Percentiles rank a stretch among this genome's conserved stretches.
Conservation (phyloP, 192 early-diverging fungal genomes). For the Gorgonomyces haynaldii region DNA sequence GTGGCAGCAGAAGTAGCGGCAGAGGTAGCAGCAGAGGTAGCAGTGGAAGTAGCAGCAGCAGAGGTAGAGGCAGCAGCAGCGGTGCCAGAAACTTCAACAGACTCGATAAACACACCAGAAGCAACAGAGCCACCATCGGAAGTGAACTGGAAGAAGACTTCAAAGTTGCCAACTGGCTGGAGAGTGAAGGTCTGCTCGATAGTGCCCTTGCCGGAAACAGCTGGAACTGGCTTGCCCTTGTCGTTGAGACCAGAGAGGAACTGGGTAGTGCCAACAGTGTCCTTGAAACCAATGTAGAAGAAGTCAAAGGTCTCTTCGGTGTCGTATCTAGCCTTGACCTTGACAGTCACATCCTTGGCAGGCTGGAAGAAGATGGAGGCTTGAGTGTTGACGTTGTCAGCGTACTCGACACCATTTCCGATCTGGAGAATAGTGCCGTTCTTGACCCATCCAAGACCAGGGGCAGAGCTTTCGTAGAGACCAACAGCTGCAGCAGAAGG, state of each 20-base stretch:
- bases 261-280: background rate
- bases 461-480: too few relatives aligned
- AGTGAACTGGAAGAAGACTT: constrained; percentile 8
- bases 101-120: constrained; percentile 2
- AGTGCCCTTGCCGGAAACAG: background rate
- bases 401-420: background rate
- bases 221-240: background rate
- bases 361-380: background rate
- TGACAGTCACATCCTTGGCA: background rate
- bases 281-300: background rate
- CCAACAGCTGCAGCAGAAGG: too few relatives aligned
- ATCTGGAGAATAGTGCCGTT: background rate
- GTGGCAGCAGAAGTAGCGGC: background rate
- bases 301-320: constrained; percentile 1
- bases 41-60: background rate
- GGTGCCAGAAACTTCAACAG: background rate
- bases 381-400: background rate
- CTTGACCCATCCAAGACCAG: background rate
- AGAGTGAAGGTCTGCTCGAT: background rate
- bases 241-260: background rate
- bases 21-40: background rate
- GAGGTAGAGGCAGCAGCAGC: background rate
- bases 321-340: background rate
- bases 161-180: background rate
- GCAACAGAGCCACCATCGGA: constrained; percentile 13